These are phyloP conservation scores for Cryptococcus wingfieldii DNA, from an alignment of 1,284 basidiomycete species.

Conservation along the genomic window DNA sequence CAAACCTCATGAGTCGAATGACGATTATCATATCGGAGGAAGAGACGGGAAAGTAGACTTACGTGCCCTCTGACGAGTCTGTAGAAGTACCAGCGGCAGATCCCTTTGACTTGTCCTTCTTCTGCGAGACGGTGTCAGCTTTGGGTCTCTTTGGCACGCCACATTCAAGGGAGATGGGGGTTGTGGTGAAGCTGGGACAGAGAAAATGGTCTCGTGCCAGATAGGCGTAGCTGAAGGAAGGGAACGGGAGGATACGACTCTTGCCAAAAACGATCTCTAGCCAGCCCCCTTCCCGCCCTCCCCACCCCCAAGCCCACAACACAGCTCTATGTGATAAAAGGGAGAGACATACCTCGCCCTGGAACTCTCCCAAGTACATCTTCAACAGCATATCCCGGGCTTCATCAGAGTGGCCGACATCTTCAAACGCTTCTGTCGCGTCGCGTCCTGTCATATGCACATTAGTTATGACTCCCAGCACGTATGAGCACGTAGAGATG, in stretches of 20 bases:
- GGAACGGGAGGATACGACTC: background rate
- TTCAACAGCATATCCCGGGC: conserved; percentile 79
- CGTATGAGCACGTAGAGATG: background rate
- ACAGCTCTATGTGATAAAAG: background rate
- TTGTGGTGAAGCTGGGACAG: too few species aligned
- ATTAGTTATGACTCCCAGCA: background rate
- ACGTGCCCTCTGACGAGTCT: background rate
- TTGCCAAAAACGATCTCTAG: background rate
- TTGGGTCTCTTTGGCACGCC: too few species aligned
- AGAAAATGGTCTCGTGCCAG: too few species aligned
- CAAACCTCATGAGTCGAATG: background rate
- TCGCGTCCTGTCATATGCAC: conserved; percentile 58
- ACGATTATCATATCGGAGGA: conserved; percentile 7
- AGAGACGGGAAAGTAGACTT: conserved; percentile 2
- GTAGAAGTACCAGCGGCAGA: conserved; percentile 13
- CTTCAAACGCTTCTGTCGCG: conserved; percentile 97
- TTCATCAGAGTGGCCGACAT: conserved; percentile 98
- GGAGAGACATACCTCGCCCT: conserved; percentile 53
- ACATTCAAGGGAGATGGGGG: too few species aligned
- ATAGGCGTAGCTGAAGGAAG: background rate
- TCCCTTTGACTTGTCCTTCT: conserved; percentile 21
- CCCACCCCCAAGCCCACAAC: background rate
- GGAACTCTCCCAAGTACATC: conserved; percentile 74
- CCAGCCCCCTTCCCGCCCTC: background rate
- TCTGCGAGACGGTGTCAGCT: conserved; percentile 4